Base-by-base conservation (phyloP, 2,329 filamentous ascomycete species). In the Fusarium sp. region DNA sequence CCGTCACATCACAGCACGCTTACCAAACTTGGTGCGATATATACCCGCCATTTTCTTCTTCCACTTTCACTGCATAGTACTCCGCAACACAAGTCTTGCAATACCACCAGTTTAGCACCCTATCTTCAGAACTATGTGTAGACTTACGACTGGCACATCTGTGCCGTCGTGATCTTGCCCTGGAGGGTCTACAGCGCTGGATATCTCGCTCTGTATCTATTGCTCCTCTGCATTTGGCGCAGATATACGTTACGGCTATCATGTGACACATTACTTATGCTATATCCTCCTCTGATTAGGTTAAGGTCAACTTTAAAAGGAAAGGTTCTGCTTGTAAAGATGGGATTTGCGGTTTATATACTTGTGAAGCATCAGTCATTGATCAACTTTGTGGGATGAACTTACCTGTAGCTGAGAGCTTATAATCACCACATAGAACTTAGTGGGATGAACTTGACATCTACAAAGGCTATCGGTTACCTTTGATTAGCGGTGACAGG, bases 321-420 rank as follows among this genome's bases (percentile, higher is more conserved):
- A 4, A 9, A 12, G 11, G 3, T 11, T 3, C 5, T 35, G 6
- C 3, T 35, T 13, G 3, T 49, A 1, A 14, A 14, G n/a, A 35
- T 35, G n/a, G 18, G n/a, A 49, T 22, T 2, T 4, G 12, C n/a
- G 15, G 9, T 22, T 50, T 35, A 25, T 50, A 20, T 35, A 18
- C 15, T 3, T 10, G 5, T 1, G n/a, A 25, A 9, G 15, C 11
- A 18, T 39, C 33, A 39, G 33, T 39, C 22, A 53, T 53, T 27
- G 4, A 13, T 14, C 25, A 25, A 25, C 4, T 4, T 22, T 2
- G 11, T 12, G 4, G 15, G 1, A 25, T 22, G n/a, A 4, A 5
- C 7, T 7, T 25, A 22, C 22, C 22, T 22, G 22, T 22, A 3
- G 22, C 22, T 22, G 22, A 22, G 22, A 22, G 22, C 22, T 22